Conservation (phyloP, 108 stramenopile genomes). For the Schizochytrium sp. region DNA sequence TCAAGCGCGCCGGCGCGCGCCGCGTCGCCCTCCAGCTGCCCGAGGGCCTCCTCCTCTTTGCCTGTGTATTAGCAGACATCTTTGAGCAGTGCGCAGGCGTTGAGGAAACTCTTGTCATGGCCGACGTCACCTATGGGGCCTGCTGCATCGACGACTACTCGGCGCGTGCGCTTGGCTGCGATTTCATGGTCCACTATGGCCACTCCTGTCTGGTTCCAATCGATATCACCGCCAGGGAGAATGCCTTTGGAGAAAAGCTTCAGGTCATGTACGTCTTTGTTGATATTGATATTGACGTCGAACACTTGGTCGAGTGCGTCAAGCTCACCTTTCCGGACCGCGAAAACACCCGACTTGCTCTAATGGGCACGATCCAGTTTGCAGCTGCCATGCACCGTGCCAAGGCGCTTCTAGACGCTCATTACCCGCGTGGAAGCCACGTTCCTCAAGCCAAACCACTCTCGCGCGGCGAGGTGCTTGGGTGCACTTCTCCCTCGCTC, state of each 20-base stretch:
- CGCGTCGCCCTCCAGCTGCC: conserved; percentile 91
- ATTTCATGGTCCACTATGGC: conserved; percentile 90
- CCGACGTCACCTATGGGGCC: conserved; percentile 97
- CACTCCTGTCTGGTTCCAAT: conserved; percentile 94
- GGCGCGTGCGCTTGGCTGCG: conserved; percentile 73
- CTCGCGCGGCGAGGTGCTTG: conserved; percentile 78
- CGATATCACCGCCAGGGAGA: conserved; percentile 52
- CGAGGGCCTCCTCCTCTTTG: conserved; percentile 90
- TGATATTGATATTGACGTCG: conserved; percentile 81
- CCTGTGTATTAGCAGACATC: conserved; percentile 83
- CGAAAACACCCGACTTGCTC: conserved; percentile 17
- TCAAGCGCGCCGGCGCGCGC: conserved; percentile 44
- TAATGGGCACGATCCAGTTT: conserved; percentile 76
- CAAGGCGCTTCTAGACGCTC: conserved; percentile 33
- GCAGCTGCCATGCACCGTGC: conserved; percentile 74
- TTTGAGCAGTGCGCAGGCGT: conserved; percentile 58
- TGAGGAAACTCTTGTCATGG: conserved; percentile 66
- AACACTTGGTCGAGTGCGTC: conserved; percentile 71
- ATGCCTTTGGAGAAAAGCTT: conserved; percentile 13
- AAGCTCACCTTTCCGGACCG: conserved; percentile 2
- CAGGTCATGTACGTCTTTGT: conserved; percentile 95
- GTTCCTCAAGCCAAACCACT: conserved; percentile 73
- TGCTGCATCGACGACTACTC: conserved; percentile 96
- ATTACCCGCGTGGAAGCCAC: not conserved
- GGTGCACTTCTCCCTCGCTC: conserved; percentile 84